These are phyloP conservation scores for Plasmodium gallinaceum DNA, from an alignment of 169 alveolate genomes.

Conservation along the genomic window DNA sequence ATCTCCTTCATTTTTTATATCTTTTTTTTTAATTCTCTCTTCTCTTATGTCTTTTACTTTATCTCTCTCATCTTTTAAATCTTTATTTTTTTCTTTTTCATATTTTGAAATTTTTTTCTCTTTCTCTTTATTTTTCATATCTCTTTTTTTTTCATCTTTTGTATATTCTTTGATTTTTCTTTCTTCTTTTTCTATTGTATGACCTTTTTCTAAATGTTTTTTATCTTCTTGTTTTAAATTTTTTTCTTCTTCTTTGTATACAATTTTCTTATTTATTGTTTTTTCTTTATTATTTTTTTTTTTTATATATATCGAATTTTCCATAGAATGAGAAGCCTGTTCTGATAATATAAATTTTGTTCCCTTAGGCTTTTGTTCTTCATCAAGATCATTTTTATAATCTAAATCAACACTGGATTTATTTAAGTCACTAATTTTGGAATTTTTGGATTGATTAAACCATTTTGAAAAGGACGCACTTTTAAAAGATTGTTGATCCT, in stretches of 20 bases:
- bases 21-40: not conserved
- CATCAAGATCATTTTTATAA: constrained; percentile 39
- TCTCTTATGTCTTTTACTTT: not conserved
- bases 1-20: not conserved
- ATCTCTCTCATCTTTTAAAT: not conserved
- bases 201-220: not conserved
- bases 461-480: constrained; percentile 11
- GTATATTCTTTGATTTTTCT: not conserved
- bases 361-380: constrained; percentile 19
- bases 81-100: not conserved
- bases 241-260: constrained; percentile 4
- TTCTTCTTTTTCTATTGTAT: not conserved
- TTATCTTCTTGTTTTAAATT: not conserved
- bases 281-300: not conserved
- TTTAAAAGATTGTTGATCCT: not conserved
- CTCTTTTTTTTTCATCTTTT: not conserved
- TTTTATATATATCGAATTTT: not conserved
- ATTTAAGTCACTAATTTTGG: not conserved
- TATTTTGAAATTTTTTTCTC: too few relatives aligned
- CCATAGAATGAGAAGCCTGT: constrained; percentile 48
- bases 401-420: constrained; percentile 1
- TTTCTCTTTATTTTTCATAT: not conserved
- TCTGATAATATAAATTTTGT: constrained; percentile 16
- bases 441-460: not conserved
- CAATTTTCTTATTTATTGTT: not conserved